Evolutionary conservation across 2,329 filamentous ascomycete genomes (phyloP).

Genomic region (Chaetoscypha palmicola): DNA sequence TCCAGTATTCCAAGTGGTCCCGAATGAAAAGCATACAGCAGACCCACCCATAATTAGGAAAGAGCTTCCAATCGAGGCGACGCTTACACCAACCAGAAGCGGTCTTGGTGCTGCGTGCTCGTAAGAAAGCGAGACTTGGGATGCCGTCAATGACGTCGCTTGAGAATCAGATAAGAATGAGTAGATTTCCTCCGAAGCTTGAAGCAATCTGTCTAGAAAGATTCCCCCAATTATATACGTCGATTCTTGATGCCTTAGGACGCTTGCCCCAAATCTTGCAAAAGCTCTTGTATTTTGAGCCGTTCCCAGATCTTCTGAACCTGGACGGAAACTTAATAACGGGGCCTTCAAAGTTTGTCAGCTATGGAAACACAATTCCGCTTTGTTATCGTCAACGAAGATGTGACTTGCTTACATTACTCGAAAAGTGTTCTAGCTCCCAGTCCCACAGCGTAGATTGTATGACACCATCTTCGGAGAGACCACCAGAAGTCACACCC

Average conservation of each 20-base stretch:
- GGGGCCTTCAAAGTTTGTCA: too few relatives aligned
- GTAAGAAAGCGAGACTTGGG: not conserved
- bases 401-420: conserved; percentile 19
- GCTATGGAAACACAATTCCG: too few relatives aligned
- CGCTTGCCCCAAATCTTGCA: conserved; percentile 39
- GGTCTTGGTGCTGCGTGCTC: conserved; percentile 40
- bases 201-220: conserved; percentile 35
- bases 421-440: conserved; percentile 38
- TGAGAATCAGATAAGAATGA: conserved; percentile 7
- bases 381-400: too few relatives aligned
- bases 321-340: too few relatives aligned
- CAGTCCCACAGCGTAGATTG: conserved; percentile 58
- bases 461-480: conserved; percentile 56
- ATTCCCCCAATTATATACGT: conserved; percentile 40
- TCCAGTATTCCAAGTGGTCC: conserved; percentile 71
- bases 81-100: conserved; percentile 63
- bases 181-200: conserved; percentile 44
- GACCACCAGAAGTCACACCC: conserved; percentile 68
- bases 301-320: too few relatives aligned
- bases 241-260: conserved; percentile 26
- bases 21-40: conserved; percentile 86
- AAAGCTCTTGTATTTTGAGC: not conserved
- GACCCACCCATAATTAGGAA: conserved; percentile 69
- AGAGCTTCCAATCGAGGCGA: conserved; percentile 39
- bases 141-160: not conserved